These are phyloP conservation scores for Helianthus annuus DNA, from an alignment of 129 eudicot species.

Conservation along the genomic window HanXRQr2.0-SUNRISE NC_035440.2:95105579-95106078, in stretches of 20 bases:
- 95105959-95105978: too few species aligned
- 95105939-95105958: too few species aligned
- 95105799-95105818: background rate
- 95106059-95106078: too few species aligned
- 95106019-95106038: too few species aligned
- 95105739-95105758: constrained; percentile 85
- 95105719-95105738: constrained; percentile 78
- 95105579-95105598: too few species aligned
- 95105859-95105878: too few species aligned
- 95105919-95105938: too few species aligned
- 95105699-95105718: constrained; percentile 88
- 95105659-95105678: constrained; percentile 35
- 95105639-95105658: constrained; percentile 34
- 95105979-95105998: too few species aligned
- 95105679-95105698: constrained; percentile 85
- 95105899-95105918: too few species aligned
- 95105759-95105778: constrained; percentile 88
- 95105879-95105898: too few species aligned
- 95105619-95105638: constrained; percentile 71
- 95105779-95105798: constrained; percentile 26
- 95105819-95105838: background rate
- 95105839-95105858: background rate
- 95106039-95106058: too few species aligned
- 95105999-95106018: too few species aligned
- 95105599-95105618: constrained; percentile 24